Percentiles rank a stretch among this genome's conserved stretches.
Evolutionary conservation across 352 stramenopile genomes (phyloP).

Genomic region (Phytophthora tubulina): DNA sequence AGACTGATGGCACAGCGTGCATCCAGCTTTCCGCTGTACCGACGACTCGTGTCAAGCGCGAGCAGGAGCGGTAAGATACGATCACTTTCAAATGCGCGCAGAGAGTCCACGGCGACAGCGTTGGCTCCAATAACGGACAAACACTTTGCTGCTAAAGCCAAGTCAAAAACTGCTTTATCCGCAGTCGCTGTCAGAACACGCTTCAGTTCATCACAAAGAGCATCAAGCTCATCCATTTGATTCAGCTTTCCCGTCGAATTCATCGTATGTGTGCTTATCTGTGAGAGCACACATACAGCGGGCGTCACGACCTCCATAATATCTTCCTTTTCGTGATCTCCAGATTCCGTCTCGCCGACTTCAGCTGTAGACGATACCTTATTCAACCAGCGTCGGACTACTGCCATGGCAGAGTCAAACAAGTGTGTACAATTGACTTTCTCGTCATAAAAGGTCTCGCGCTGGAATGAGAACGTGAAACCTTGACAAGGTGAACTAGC

Average conservation of each 20-base stretch:
- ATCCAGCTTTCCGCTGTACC: conserved; percentile 43
- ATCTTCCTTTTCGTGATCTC: conserved; percentile 37
- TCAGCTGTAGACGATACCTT: background rate
- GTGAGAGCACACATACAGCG: conserved; percentile 46
- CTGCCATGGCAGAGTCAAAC: conserved; percentile 35
- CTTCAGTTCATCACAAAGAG: conserved; percentile 48
- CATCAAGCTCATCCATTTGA: conserved; percentile 40
- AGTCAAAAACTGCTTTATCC: conserved; percentile 34
- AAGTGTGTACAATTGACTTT: conserved; percentile 33
- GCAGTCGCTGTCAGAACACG: conserved; percentile 15
- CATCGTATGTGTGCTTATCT: conserved; percentile 57
- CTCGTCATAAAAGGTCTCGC: conserved; percentile 22
- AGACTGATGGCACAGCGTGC: conserved; percentile 48
- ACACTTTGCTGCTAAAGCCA: conserved; percentile 50
- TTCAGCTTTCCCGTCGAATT: conserved; percentile 39
- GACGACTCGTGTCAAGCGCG: conserved; percentile 40
- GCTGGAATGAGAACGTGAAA: conserved; percentile 35
- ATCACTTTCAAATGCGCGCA: conserved; percentile 48
- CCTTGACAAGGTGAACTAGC: conserved; percentile 9
- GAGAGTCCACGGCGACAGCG: conserved; percentile 40
- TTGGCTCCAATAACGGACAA: conserved; percentile 47
- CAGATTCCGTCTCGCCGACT: background rate
- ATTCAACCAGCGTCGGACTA: conserved; percentile 26
- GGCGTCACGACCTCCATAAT: conserved; percentile 38
- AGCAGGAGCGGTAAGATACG: conserved; percentile 52